Evolutionary conservation across 148 eudicot genomes (phyloP), one percentile per base, ranked within the genome.

Genomic region (Gaultheria prostrata): DNA sequence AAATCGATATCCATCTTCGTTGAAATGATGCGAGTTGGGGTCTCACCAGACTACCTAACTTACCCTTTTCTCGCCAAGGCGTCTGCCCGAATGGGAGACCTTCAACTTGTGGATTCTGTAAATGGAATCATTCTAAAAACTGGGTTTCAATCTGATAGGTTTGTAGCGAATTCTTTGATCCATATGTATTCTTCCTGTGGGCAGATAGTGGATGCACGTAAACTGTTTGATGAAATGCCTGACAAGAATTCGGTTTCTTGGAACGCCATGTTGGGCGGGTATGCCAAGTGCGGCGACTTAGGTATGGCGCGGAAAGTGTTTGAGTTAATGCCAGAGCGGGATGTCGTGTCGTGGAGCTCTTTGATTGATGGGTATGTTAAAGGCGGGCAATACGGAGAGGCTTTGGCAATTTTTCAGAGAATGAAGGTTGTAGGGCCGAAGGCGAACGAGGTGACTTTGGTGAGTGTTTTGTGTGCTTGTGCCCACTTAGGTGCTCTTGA

Each of bases 381-480:
- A 86, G 85, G 83, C 10, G 93, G 95, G 17, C 85, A 92, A 74
- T 88, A 91, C 81, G 48, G 56, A 4, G 91, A 93, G 87, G 98
- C 98, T 39, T 83, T 95, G 88, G 87, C 78, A 2, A 75, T 92
- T 76, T 95, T 95, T 53, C 89, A 84, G 82, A 89, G 85, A 84
- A 95, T 95, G 98, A 79, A 24, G 79, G 85, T 3, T 5, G 73
- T 35, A 3, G 95, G 97, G 12, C 81, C 89, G 3, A 86, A 86
- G 90, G 93, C 94, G 11, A 95, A 94, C 86, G 98, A 94, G 90
- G 98, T 95, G 76, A 95, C 98, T 8, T 90, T 94, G 96, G 98
- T 95, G 81, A 94, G 98, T 85, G 93, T 93, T 83, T 84, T 95
- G 73, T 88, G 94, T 88, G 98, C 98, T 50, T 95, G 98, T 83